phyloP scores from a whole-genome alignment of 164 flowering plant species.

The Echeveria elegans region DNA sequence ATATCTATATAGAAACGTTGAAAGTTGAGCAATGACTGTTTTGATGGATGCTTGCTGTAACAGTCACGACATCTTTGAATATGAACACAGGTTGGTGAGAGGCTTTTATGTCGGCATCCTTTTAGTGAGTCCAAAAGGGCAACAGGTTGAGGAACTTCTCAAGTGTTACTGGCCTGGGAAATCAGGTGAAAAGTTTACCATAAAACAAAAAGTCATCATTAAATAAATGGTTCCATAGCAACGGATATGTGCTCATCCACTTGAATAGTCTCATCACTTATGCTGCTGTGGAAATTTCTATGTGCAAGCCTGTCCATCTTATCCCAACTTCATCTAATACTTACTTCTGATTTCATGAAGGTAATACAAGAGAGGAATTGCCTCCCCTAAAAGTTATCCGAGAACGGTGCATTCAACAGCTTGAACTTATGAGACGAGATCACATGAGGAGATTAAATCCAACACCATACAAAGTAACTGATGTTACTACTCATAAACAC shows the following conservation, averaged over 20 bases:
- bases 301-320: neutral
- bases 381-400: constrained; percentile 58
- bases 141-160: constrained; percentile 86
- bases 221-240: neutral
- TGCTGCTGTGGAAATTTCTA: neutral
- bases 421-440: constrained; percentile 89
- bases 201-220: neutral
- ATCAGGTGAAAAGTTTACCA: constrained; percentile 43
- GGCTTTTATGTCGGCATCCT: constrained; percentile 94
- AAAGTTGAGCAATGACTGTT: neutral
- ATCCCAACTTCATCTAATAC: neutral
- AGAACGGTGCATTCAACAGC: constrained; percentile 70
- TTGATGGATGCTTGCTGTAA: neutral
- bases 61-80: neutral
- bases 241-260: neutral
- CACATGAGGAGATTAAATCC: constrained; percentile 98
- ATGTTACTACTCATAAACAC: neutral
- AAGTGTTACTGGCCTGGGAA: constrained; percentile 90
- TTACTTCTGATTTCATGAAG: constrained; percentile 27
- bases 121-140: constrained; percentile 98
- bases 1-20: neutral
- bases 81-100: constrained; percentile 52
- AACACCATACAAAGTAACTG: constrained; percentile 89
- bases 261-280: neutral
- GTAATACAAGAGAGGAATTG: constrained; percentile 45